phyloP scores from a whole-genome alignment of 768 basidiomycete genomes.

The Amanita pseudoporphyria region DNA sequence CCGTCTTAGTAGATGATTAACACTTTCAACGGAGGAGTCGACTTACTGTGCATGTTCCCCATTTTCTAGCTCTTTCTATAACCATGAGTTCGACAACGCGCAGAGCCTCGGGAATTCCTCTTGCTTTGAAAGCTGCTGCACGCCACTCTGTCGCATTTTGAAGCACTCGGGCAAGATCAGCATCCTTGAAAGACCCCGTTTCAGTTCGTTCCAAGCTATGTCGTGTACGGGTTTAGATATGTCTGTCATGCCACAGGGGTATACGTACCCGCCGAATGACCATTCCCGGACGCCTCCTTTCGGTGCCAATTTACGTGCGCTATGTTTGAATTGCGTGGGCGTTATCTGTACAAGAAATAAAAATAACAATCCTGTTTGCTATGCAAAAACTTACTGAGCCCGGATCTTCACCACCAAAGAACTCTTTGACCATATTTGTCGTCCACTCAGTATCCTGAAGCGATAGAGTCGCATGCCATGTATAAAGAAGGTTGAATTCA shows the following conservation, averaged over 20 bases:
- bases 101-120: constrained; percentile 58
- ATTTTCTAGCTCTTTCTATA: constrained; percentile 55
- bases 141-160: constrained; percentile 49
- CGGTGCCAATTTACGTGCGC: constrained; percentile 10
- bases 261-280: constrained; percentile 40
- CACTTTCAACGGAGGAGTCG: background rate
- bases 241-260: background rate
- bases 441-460: constrained; percentile 48
- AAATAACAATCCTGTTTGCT: background rate
- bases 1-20: constrained; percentile 3
- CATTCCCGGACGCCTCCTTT: constrained; percentile 32
- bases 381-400: constrained; percentile 21
- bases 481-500: constrained; percentile 61
- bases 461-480: constrained; percentile 62
- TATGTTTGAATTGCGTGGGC: background rate
- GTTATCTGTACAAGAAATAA: background rate
- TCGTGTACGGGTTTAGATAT: background rate
- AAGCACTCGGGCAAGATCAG: constrained; percentile 51
- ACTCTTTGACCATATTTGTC: constrained; percentile 30
- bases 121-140: constrained; percentile 58
- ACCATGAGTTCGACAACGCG: constrained; percentile 61
- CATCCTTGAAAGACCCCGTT: constrained; percentile 51
- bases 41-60: constrained; percentile 66
- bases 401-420: constrained; percentile 33
- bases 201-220: constrained; percentile 40